Evolutionary conservation across 768 basidiomycete species (phyloP), one percentile per base, ranked within the genome.

Genomic region (Boletus rubroflammeus): DNA sequence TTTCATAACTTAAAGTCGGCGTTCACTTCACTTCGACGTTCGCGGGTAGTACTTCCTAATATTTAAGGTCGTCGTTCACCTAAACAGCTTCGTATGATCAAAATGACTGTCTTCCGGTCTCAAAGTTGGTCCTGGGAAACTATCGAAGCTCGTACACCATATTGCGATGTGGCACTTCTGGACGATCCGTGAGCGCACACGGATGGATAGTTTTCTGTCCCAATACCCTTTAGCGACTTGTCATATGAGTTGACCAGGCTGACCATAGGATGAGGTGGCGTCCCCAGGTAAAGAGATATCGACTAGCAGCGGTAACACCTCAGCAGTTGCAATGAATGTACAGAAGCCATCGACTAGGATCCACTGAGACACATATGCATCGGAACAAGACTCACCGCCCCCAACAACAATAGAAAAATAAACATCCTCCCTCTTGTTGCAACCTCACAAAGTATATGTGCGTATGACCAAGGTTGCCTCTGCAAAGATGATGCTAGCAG

Each of bases 391-490:
- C 62, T 53, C 6, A 59, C 64, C 38, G 1, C 66, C 3, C 53
- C 61, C 43, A 66, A 35, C 29, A 50, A 14, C 21, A 66, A 35
- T 19, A 68, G 53, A 13, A 65, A 40, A 14, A 47, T 0, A 1
- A 66, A 55, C 1, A 68, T 38, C 6, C 29, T 61, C 41, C 6
- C 29, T 61, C 50, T 29, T 53, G 23, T 34, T 65, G 21, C 58
- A 56, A 48, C 50, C 55, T 58, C 65, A 66, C 43, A 66, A 36
- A 21, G 65, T 61, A n/a, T 58, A 68, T 17, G 66, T 68, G 28
- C 65, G 66, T 2, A 68, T 29, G 25, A 68, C 56, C 40, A 67
- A 54, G 15, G 63, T 54, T 6, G 40, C 61, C 52, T 59, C 56
- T 0, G 61, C 31, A n/a, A 52, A 46, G 14, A 60, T 13, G 17